Evolutionary conservation across 2,329 filamentous ascomycete species (phyloP).

Genomic region (Colletotrichum abscissum): DNA sequence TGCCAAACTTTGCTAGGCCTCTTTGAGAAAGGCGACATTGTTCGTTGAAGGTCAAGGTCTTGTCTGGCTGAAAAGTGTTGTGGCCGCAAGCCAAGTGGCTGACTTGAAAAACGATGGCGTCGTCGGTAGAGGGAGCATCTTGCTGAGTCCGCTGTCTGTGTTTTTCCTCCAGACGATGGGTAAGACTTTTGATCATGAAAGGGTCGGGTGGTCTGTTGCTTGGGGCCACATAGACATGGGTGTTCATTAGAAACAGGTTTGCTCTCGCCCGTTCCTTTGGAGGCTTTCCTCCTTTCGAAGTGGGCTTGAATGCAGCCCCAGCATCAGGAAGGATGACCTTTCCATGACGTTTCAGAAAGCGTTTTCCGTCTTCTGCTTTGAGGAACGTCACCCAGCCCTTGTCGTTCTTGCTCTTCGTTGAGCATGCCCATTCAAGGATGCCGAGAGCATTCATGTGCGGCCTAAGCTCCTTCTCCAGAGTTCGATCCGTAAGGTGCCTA

Average conservation of each 20-base stretch:
- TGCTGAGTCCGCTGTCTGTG: slow-evolving; percentile 37
- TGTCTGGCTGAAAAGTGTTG: slow-evolving; percentile 51
- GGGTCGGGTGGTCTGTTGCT: slow-evolving; percentile 51
- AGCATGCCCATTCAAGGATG: slow-evolving; percentile 56
- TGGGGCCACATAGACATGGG: slow-evolving; percentile 41
- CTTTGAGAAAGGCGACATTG: slow-evolving; percentile 50
- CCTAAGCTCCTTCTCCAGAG: slow-evolving; percentile 51
- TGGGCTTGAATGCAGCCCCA: background rate
- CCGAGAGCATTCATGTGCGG: slow-evolving; percentile 52
- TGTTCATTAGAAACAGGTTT: slow-evolving; percentile 45
- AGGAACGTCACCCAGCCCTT: slow-evolving; percentile 58
- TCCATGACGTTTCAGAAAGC: slow-evolving; percentile 53
- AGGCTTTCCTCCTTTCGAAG: background rate
- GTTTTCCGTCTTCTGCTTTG: slow-evolving; percentile 47
- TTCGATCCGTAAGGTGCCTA: slow-evolving; percentile 48
- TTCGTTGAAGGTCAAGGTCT: slow-evolving; percentile 55
- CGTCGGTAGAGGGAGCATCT: slow-evolving; percentile 30
- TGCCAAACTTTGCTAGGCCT: slow-evolving; percentile 55
- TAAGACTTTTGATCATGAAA: slow-evolving; percentile 49
- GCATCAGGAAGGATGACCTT: slow-evolving; percentile 39
- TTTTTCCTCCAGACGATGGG: slow-evolving; percentile 44
- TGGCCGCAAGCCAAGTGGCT: slow-evolving; percentile 55
- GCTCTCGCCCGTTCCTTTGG: slow-evolving; percentile 41
- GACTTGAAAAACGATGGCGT: slow-evolving; percentile 38
- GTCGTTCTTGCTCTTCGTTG: slow-evolving; percentile 50